phyloP scores from a whole-genome alignment of 352 stramenopile genomes.

The Pilasporangium apinafurcum region DNA sequence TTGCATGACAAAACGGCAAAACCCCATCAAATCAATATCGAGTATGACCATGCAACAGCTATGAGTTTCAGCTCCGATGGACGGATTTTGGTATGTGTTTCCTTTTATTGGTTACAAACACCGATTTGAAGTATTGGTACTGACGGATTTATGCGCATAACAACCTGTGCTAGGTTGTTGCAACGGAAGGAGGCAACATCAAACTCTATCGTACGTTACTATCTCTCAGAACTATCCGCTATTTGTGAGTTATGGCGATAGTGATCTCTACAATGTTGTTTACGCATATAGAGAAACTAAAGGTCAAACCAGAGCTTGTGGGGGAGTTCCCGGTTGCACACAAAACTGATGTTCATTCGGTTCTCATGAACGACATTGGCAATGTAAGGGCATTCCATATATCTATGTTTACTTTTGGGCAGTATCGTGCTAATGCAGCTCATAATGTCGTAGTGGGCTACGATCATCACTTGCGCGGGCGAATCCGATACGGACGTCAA shows the following conservation, averaged over 20 bases:
- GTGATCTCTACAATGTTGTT: neutral
- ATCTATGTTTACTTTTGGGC: neutral
- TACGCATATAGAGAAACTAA: slow-evolving; percentile 62
- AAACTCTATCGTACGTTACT: slow-evolving; percentile 66
- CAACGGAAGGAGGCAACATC: slow-evolving; percentile 57
- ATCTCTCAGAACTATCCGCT: no score
- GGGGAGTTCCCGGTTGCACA: slow-evolving; percentile 53
- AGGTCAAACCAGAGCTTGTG: slow-evolving; percentile 62
- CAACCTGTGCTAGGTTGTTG: slow-evolving; percentile 50
- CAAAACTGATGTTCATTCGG: slow-evolving; percentile 73
- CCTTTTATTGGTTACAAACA: no score
- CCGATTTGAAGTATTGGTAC: no score
- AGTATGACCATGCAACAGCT: slow-evolving; percentile 74
- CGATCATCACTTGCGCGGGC: slow-evolving; percentile 65
- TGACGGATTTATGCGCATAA: neutral
- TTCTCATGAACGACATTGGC: slow-evolving; percentile 81
- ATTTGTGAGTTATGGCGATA: neutral
- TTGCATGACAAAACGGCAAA: slow-evolving; percentile 57
- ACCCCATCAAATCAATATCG: slow-evolving; percentile 58
- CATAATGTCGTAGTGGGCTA: slow-evolving; percentile 37
- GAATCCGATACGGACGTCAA: slow-evolving; percentile 76
- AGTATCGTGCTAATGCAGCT: neutral
- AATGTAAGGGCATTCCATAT: slow-evolving; percentile 23
- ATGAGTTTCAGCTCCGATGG: slow-evolving; percentile 75
- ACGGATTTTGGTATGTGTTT: slow-evolving; percentile 39